Conservation (phyloP, 495 filamentous ascomycete genomes). For the Penicillium coffeae region DNA sequence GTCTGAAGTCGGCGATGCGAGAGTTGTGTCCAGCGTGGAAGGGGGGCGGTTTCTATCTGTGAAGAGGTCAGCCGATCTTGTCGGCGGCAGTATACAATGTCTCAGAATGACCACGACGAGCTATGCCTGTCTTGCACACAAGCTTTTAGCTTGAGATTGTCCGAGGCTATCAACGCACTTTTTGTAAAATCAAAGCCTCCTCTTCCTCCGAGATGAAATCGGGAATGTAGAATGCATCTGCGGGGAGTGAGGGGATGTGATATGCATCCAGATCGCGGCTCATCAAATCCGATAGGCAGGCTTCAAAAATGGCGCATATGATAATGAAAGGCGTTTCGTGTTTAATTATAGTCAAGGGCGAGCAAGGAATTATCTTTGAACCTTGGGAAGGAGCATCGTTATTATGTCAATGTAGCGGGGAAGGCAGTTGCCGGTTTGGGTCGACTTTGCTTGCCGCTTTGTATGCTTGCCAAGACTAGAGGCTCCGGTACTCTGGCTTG, state of each 20-base stretch:
- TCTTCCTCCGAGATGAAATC: constrained; percentile 79
- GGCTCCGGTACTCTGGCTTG: no score
- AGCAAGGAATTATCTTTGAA: no score
- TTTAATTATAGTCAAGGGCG: no score
- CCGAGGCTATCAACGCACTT: no score
- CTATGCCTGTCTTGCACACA: no score
- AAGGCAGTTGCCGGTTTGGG: neutral
- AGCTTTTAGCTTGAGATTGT: no score
- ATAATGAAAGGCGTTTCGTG: neutral
- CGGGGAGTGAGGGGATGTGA: constrained; percentile 57
- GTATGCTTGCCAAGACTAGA: no score
- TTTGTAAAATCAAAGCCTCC: constrained; percentile 65
- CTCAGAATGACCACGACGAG: no score
- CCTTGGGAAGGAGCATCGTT: no score
- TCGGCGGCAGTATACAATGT: no score
- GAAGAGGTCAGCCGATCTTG: neutral
- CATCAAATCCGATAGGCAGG: constrained; percentile 4
- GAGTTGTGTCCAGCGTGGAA: constrained; percentile 80
- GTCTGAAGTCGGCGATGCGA: constrained; percentile 85
- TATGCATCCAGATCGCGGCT: constrained; percentile 34
- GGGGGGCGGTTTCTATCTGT: constrained; percentile 54
- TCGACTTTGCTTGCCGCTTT: neutral
- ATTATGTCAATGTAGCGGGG: no score
- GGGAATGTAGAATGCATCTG: constrained; percentile 77
- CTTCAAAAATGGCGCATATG: no score